Percentiles rank a stretch among this genome's conserved stretches.
Evolutionary conservation across 108 stramenopile species (phyloP).

Genomic region (Nitzschia inconspicua): DNA sequence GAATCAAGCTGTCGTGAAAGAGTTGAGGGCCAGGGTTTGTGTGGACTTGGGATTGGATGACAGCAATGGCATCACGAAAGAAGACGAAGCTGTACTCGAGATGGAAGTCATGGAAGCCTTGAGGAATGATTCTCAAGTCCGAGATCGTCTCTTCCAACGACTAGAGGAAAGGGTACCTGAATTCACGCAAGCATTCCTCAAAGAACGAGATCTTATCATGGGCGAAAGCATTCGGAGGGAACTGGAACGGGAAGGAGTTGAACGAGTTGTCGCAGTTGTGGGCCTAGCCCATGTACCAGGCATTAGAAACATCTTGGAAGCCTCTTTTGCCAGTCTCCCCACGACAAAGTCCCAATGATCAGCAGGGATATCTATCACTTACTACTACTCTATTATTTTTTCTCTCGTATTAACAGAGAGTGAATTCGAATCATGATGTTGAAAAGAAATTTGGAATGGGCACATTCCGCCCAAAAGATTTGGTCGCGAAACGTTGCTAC

Average conservation of each 20-base stretch:
- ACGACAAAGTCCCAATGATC: too few relatives aligned
- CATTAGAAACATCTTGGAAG: constrained; percentile 19
- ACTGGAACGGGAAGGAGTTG: not conserved
- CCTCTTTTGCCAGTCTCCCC: constrained; percentile 17
- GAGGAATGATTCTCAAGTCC: constrained; percentile 24
- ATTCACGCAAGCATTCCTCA: constrained; percentile 35
- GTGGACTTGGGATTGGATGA: too few relatives aligned
- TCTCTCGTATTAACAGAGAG: too few relatives aligned
- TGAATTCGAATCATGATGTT: too few relatives aligned
- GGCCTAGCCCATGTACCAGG: constrained; percentile 35
- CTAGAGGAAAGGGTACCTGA: constrained; percentile 35
- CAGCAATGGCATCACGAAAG: not conserved
- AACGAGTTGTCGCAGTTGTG: constrained; percentile 31
- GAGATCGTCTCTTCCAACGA: constrained; percentile 25
- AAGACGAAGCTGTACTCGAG: constrained; percentile 18
- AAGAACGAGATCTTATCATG: constrained; percentile 41
- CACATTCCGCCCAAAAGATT: too few relatives aligned
- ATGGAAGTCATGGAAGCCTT: constrained; percentile 34
- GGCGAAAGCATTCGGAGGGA: constrained; percentile 24
- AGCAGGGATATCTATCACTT: too few relatives aligned
- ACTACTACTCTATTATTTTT: too few relatives aligned
- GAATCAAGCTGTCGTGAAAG: constrained; percentile 12
- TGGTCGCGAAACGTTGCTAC: too few relatives aligned
- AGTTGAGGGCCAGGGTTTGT: too few relatives aligned
- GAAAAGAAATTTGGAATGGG: too few relatives aligned